These are phyloP conservation scores for Echites panduratus DNA, from an alignment of 257 asterid species.

Conservation along the genomic window DNA sequence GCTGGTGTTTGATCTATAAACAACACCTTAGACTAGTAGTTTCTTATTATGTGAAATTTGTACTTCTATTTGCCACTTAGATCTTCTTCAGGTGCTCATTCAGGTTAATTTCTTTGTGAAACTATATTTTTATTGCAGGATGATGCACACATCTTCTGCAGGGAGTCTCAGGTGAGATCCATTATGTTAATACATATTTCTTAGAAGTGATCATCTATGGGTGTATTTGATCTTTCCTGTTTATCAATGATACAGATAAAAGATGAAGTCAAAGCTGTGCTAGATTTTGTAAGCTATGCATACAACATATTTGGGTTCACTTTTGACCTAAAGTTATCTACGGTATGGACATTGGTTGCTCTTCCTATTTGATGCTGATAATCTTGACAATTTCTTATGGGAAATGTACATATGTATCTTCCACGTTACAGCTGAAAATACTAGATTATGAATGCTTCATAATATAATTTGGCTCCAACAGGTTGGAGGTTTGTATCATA, in stretches of 20 bases:
- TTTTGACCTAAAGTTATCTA: conserved; percentile 87
- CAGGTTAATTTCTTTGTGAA: conserved; percentile 20
- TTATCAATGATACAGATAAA: conserved; percentile 50
- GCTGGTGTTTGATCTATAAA: not conserved
- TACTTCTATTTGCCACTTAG: not conserved
- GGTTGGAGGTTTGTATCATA: not conserved
- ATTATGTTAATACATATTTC: conserved; percentile 12
- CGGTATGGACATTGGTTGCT: conserved; percentile 47
- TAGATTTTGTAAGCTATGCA: conserved; percentile 70
- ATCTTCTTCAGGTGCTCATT: conserved; percentile 22
- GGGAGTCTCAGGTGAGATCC: conserved; percentile 82
- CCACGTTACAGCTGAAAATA: not conserved
- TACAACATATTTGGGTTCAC: conserved; percentile 87
- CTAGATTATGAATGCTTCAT: not conserved
- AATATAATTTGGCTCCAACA: not conserved
- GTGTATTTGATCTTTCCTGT: conserved; percentile 20
- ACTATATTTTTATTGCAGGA: conserved; percentile 52
- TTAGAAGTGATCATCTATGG: conserved; percentile 2
- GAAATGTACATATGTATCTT: not conserved
- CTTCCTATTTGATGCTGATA: not conserved
- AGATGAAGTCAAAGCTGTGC: conserved; percentile 88
- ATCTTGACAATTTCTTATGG: no score
- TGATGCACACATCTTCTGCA: conserved; percentile 98
- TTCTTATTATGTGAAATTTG: not conserved
- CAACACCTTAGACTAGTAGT: not conserved